phyloP scores from a whole-genome alignment of 2,329 filamentous ascomycete genomes.

The Fusarium armeniacum region DNA sequence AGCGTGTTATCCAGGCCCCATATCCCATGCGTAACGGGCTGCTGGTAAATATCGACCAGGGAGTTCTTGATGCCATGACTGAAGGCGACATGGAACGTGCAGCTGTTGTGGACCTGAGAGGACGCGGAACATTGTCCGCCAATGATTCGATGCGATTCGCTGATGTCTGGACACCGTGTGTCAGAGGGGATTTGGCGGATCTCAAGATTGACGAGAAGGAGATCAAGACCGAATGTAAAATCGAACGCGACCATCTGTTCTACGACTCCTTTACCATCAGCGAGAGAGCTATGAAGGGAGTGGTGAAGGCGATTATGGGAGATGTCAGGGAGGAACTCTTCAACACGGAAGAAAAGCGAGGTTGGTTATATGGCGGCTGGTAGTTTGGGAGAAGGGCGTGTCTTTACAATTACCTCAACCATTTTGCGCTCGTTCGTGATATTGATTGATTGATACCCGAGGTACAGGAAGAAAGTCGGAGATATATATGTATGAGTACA shows the following conservation, averaged over 20 bases:
- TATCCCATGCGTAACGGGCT: conserved; percentile 59
- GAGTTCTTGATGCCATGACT: conserved; percentile 61
- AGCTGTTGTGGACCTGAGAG: conserved; percentile 59
- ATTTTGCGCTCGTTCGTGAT: conserved; percentile 4
- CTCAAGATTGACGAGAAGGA: conserved; percentile 30
- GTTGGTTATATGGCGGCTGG: conserved; percentile 42
- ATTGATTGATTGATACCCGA: conserved; percentile 32
- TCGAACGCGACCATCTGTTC: conserved; percentile 65
- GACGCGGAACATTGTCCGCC: conserved; percentile 57
- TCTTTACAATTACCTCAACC: conserved; percentile 3
- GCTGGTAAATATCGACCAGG: conserved; percentile 58
- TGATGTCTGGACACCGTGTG: conserved; percentile 61
- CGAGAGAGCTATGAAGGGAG: conserved; percentile 51
- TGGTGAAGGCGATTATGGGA: conserved; percentile 38
- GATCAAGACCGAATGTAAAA: conserved; percentile 54
- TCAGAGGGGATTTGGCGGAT: conserved; percentile 44
- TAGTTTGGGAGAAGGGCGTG: conserved; percentile 4
- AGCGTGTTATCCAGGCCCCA: conserved; percentile 50
- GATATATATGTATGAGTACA: conserved; percentile 18
- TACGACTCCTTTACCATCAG: conserved; percentile 64
- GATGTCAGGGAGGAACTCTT: conserved; percentile 48
- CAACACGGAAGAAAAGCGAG: conserved; percentile 19
- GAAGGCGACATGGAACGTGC: conserved; percentile 63
- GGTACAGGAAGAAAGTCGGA: conserved; percentile 1
- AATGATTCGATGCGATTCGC: conserved; percentile 56